Conservation (phyloP, 768 basidiomycete species). For the Mycena leptocephala region DNA sequence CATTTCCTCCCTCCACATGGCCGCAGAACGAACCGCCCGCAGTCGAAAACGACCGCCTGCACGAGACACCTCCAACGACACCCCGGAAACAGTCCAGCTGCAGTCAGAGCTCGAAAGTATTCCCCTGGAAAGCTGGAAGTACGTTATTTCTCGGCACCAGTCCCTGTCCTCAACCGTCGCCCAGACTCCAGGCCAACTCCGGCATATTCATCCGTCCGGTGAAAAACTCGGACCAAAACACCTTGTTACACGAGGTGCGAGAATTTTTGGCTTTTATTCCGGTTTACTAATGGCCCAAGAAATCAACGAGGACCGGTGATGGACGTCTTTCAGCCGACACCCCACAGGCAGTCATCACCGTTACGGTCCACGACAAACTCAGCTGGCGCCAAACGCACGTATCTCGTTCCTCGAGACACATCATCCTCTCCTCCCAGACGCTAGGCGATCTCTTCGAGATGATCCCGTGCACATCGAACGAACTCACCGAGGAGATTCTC, state of each 20-base stretch:
- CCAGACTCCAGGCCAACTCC: slow-evolving; percentile 68
- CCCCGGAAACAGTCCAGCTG: slow-evolving; percentile 63
- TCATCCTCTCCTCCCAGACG: slow-evolving; percentile 79
- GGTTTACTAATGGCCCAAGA: slow-evolving; percentile 35
- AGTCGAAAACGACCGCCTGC: slow-evolving; percentile 51
- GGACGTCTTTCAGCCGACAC: slow-evolving; percentile 37
- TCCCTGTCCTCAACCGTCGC: slow-evolving; percentile 15
- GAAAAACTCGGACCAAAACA: slow-evolving; percentile 79
- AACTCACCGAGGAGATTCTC: slow-evolving; percentile 61
- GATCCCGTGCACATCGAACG: slow-evolving; percentile 77
- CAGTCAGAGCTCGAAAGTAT: slow-evolving; percentile 68
- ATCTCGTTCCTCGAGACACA: slow-evolving; percentile 78
- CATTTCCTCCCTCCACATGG: slow-evolving; percentile 29
- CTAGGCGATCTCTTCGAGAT: slow-evolving; percentile 73
- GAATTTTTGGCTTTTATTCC: neutral
- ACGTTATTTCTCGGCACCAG: slow-evolving; percentile 40
- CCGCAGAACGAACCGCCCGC: slow-evolving; percentile 50
- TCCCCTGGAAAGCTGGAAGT: slow-evolving; percentile 77
- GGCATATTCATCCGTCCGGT: slow-evolving; percentile 76
- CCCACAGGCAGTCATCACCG: slow-evolving; percentile 66
- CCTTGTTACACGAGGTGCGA: slow-evolving; percentile 60
- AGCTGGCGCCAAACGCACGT: slow-evolving; percentile 75
- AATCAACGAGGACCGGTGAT: slow-evolving; percentile 41
- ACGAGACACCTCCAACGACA: slow-evolving; percentile 56
- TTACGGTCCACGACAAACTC: slow-evolving; percentile 75